Evolutionary conservation across 768 basidiomycete species (phyloP), one percentile per base, ranked within the genome.

Genomic region (Russula sp.): DNA sequence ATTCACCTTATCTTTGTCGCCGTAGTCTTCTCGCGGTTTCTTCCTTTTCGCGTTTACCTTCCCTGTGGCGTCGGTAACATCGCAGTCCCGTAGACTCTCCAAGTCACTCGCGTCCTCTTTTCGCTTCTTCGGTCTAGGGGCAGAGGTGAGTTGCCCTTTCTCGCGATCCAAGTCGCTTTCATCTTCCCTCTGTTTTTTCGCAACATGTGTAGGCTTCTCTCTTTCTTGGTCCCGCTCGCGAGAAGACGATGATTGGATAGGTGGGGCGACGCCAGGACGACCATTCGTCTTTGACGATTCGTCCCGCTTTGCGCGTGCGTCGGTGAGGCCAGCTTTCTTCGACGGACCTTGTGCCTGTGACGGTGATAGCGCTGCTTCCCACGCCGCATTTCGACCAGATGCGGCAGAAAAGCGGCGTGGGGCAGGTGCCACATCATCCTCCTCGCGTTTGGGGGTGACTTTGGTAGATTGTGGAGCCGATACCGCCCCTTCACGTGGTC

Each of bases 251-350:
- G 73, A 67, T 0, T 72, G 66, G 4, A 69, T 64, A 16, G 73
- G 68, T 18, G 77, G 70, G 4, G 70, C 64, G 6, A 77, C 74
- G 58, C 75, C 78, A 6, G 69, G 66, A 20, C 77, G 73, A 31
- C 76, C 70, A 2, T 35, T 62, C 7, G 77, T 72, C 2, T 73
- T 50, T 10, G 70, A 66, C 10, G 75, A 68, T 20, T 73, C 63
- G n/a, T 69, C 63, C 40, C 71, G 72, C 39, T 70, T 70, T 32
- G 69, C 31, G 20, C 76, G 75, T 27, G 68, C 18, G n/a, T 76
- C 76, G 0, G 69, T 63, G 4, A 71, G 68, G 0, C 65, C 68
- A n/a, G 61, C 62, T 31, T 71, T 66, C 66, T 69, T 77, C 16
- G 65, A 61, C 18, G 68, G 63, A 14, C 62, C 53, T 27, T 56